phyloP scores from a whole-genome alignment of 495 filamentous ascomycete species.

The Delitschia confertaspora region DNA sequence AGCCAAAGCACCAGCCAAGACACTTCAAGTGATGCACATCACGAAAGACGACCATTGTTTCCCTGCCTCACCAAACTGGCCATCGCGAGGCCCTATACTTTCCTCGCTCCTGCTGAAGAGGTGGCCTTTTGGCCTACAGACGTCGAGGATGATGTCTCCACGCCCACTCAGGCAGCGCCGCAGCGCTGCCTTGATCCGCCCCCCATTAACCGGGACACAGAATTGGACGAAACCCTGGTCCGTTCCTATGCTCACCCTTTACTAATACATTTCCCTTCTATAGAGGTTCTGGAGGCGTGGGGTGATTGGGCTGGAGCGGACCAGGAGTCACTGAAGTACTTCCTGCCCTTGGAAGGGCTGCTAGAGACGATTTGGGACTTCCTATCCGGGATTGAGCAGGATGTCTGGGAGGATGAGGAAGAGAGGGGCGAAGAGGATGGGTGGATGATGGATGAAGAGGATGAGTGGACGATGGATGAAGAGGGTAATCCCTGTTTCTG shows the following conservation, averaged over 20 bases:
- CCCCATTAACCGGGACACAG: too few relatives aligned
- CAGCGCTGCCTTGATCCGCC: slow-evolving; percentile 4
- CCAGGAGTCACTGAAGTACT: slow-evolving; percentile 20
- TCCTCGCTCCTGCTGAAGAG: neutral
- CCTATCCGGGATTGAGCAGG: slow-evolving; percentile 17
- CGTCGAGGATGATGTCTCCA: slow-evolving; percentile 3
- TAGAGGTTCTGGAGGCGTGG: slow-evolving; percentile 22
- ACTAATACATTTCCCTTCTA: slow-evolving; percentile 12
- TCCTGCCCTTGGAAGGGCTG: slow-evolving; percentile 18
- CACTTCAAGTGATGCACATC: too few relatives aligned
- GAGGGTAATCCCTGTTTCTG: neutral
- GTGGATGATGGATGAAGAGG: slow-evolving; percentile 2
- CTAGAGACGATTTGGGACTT: slow-evolving; percentile 24
- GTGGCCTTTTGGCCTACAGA: too few relatives aligned
- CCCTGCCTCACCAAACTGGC: slow-evolving; percentile 15
- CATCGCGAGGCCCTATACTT: slow-evolving; percentile 5
- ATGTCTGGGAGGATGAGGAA: slow-evolving; percentile 18
- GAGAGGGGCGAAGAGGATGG: neutral
- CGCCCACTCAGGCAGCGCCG: neutral
- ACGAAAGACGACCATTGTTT: too few relatives aligned
- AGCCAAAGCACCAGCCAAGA: neutral
- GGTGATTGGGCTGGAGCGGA: slow-evolving; percentile 16
- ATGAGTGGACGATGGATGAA: slow-evolving; percentile 4
- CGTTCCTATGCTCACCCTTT: slow-evolving; percentile 16
- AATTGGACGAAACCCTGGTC: slow-evolving; percentile 15